Base-by-base conservation (phyloP, 2,329 filamentous ascomycete species). In the Penicillium sp. region DNA sequence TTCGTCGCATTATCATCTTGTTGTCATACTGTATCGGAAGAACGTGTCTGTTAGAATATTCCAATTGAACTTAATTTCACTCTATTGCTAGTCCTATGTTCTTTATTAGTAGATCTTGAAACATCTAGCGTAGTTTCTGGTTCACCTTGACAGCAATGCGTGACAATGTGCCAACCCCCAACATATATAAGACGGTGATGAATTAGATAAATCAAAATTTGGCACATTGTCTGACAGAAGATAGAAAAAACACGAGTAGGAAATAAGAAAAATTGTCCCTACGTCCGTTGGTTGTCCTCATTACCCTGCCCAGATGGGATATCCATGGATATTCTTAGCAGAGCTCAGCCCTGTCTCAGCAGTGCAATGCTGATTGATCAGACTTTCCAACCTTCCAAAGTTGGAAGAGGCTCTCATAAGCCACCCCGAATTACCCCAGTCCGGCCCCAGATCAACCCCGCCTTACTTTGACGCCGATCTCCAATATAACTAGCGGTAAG, bases 401-500 rank as follows among this genome's bases (percentile, higher is more conserved):
- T n/a, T 23, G 21, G 21, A 23, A 13, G 5, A 19, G 36, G 35
- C n/a, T 35, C 27, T 27, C 4, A 21, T 12, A 27, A 44, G 33
- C 33, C 49, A 35, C 39, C 31, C 47, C 21, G 1, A 25, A 39
- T 39, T 9, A 25, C 33, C 10, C 25, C 39, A 45, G 31, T 45
- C 3, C 23, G 51, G 6, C 44, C 27, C 44, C 15, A 13, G 19
- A 13, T 23, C 25, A 15, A 13, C 43, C 35, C 43, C 43, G 15
- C 35, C n/a, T 39, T 33, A n/a, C 15, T 27, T 48, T 49, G 17
- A 17, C 25, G n/a, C 17, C 13, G n/a, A 31, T 36, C 42, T 25
- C 33, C 36, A 38, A 42, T 45, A 45, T 57, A 33, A 33, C 31
- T 33, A 44, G 54, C 54, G 54, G 42, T 52, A 50, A 47, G 41